Evolutionary conservation across 1,284 basidiomycete species (phyloP).

Genomic region (Cutaneotrichosporon mucoides): DNA sequence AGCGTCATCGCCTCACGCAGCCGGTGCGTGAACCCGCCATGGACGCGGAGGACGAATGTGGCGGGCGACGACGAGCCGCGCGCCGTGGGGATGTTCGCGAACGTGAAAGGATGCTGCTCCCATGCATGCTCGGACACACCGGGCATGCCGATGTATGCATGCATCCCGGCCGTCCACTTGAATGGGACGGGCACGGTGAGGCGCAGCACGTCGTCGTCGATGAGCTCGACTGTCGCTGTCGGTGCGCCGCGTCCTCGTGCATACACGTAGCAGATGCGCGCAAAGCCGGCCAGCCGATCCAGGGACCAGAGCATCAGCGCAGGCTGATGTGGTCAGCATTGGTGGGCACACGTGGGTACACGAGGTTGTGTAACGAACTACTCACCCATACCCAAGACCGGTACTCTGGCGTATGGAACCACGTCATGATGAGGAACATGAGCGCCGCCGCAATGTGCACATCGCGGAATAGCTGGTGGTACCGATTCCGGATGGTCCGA

Average conservation of each 20-base stretch:
- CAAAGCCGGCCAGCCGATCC: slow-evolving; percentile 1
- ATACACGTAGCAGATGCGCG: neutral
- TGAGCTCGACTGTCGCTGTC: slow-evolving; percentile 49
- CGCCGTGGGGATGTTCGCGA: slow-evolving; percentile 25
- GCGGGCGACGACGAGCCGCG: neutral
- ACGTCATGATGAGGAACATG: slow-evolving; percentile 20
- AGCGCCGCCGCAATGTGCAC: slow-evolving; percentile 26
- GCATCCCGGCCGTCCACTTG: slow-evolving; percentile 35
- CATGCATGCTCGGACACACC: slow-evolving; percentile 33
- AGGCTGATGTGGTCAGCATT: neutral
- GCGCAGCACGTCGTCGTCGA: slow-evolving; percentile 50
- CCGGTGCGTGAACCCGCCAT: slow-evolving; percentile 32
- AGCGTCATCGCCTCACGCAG: slow-evolving; percentile 16
- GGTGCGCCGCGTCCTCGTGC: slow-evolving; percentile 11
- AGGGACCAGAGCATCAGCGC: slow-evolving; percentile 14
- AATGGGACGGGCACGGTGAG: slow-evolving; percentile 12
- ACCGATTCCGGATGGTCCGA: slow-evolving; percentile 20
- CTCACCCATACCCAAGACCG: neutral
- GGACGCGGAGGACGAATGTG: slow-evolving; percentile 14
- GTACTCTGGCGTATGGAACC: slow-evolving; percentile 15
- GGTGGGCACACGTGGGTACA: neutral
- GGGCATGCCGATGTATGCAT: slow-evolving; percentile 37
- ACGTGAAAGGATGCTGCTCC: slow-evolving; percentile 46
- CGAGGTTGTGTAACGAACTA: neutral
- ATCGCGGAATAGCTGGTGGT: slow-evolving; percentile 6